Base-by-base conservation (phyloP, 306 rosid species). In the Fragaria vesca region DNA sequence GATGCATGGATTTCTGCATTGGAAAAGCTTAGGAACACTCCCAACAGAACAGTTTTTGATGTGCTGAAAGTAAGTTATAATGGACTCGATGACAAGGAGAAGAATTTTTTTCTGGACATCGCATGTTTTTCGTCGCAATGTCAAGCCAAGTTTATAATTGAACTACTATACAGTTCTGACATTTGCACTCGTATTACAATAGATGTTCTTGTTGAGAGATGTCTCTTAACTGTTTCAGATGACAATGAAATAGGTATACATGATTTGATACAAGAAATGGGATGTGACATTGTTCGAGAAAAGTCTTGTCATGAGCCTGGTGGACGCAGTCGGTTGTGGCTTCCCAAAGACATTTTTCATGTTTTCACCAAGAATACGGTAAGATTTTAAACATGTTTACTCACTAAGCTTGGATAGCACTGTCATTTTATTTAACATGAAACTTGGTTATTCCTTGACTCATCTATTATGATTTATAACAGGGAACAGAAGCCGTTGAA, bases 201-300 rank as follows among this genome's bases (percentile, higher is more conserved):
- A 51, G 85, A 63, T 0, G 83, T 54, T 32, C 34, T 32, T 32
- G 34, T 32, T 32, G 34, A 32, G 34, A 32, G 34, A 32, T 32
- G 34, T 32, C 83, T 89, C 46, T 36, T 86, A 26, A 61, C 10
- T 26, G 28, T 61, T 26, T 28, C 9, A 61, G 4, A n/a, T 24
- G 71, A 12, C 1, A 13, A 30, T 1, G 2, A 16, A 2, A 18
- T 77, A 3, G 63, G 18, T 6, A 75, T 88, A 82, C 89, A 88
- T 78, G 77, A 81, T 71, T 67, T 85, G 79, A 65, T 88, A 32
- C 66, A 65, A 69, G 63, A 82, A 8, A 73, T 84, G 84, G 90
- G 86, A 16, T 45, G 43, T 13, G 20, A 43, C 6, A 75, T 85
- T 57, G 87, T 83, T 48, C 38, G 34, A 12, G 9, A 62, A 69